Conservation (phyloP, 805 yeast species). For the Cephaloascus albidus region DNA sequence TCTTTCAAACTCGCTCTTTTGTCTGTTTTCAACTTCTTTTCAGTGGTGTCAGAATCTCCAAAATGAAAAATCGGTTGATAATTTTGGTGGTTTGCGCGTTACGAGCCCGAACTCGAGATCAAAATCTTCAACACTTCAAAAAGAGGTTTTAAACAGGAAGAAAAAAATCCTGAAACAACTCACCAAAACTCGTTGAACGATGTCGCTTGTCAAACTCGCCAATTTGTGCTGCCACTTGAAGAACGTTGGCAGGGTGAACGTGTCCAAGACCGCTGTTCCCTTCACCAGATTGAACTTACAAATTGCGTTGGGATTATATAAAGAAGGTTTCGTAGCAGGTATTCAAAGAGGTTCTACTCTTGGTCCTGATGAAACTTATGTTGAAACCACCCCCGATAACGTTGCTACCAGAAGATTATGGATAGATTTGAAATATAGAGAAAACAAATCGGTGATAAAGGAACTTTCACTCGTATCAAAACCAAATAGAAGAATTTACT, state of each 20-base stretch:
- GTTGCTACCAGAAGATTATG: constrained; percentile 80
- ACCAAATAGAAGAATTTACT: constrained; percentile 70
- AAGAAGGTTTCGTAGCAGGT: constrained; percentile 81
- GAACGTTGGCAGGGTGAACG: constrained; percentile 71
- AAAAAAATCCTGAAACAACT: too few relatives aligned
- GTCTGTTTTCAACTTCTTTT: too few relatives aligned
- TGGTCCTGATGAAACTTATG: constrained; percentile 76
- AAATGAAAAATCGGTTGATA: too few relatives aligned
- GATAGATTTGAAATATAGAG: constrained; percentile 85
- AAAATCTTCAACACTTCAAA: too few relatives aligned
- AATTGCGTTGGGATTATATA: constrained; percentile 75
- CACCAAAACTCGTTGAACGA: too few relatives aligned
- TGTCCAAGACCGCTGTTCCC: constrained; percentile 72
- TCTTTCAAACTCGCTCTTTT: too few relatives aligned
- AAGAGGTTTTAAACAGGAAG: too few relatives aligned
- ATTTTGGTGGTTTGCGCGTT: too few relatives aligned
- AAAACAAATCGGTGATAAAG: constrained; percentile 67
- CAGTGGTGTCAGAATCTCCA: too few relatives aligned
- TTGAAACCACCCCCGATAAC: constrained; percentile 79
- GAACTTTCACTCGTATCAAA: constrained; percentile 68
- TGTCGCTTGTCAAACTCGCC: constrained; percentile 84
- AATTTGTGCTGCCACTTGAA: constrained; percentile 83
- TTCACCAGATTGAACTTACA: constrained; percentile 76
- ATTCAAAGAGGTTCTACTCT: constrained; percentile 75
- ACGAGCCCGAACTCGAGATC: too few relatives aligned